These are phyloP conservation scores for Citrus medica DNA, from an alignment of 345 rosid genomes.

Conservation along the genomic window DNA sequence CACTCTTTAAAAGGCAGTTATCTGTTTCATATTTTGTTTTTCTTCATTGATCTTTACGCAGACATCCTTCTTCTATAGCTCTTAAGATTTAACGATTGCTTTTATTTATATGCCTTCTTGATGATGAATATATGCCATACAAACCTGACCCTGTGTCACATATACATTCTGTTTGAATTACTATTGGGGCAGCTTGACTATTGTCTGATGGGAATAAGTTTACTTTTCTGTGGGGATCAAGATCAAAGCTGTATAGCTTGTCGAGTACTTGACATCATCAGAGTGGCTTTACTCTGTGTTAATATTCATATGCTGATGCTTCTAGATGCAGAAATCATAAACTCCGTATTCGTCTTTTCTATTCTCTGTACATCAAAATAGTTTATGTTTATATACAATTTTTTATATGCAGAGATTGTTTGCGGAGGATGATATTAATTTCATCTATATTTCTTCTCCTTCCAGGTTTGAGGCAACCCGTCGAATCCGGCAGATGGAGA, in stretches of 20 bases:
- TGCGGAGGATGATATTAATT: background rate
- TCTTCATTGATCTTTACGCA: background rate
- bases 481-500: constrained; percentile 72
- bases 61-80: background rate
- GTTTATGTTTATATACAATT: background rate
- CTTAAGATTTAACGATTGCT: background rate
- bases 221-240: background rate
- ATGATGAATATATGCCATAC: background rate
- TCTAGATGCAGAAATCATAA: background rate
- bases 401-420: background rate
- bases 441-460: background rate
- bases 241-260: background rate
- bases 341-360: background rate
- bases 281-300: background rate
- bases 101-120: background rate
- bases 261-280: background rate
- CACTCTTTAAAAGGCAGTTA: background rate
- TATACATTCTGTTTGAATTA: background rate
- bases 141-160: background rate
- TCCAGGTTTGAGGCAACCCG: constrained; percentile 90
- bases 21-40: background rate
- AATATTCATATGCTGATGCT: background rate
- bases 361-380: background rate
- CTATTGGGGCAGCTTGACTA: background rate
- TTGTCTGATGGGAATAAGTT: background rate